phyloP scores from a whole-genome alignment of 202 grass and related monocot genomes.

The Panicum virgatum region DNA sequence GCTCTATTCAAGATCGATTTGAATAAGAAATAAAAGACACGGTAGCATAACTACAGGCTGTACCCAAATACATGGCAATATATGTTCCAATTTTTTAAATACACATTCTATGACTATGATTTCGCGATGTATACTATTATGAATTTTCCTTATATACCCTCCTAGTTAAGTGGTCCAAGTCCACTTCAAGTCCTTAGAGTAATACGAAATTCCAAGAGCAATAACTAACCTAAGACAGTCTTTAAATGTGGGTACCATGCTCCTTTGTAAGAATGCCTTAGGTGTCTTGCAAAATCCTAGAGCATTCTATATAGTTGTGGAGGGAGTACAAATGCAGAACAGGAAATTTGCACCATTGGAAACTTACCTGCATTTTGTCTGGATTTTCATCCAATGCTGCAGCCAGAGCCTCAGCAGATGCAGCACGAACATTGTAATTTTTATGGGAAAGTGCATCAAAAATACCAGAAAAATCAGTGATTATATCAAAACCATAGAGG shows the following conservation, averaged over 20 bases:
- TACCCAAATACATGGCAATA: neutral
- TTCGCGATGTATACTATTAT: neutral
- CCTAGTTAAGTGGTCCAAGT: neutral
- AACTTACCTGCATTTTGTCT: conserved; percentile 82
- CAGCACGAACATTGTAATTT: conserved; percentile 86
- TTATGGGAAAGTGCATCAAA: conserved; percentile 81
- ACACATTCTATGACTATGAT: neutral
- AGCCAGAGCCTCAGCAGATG: conserved; percentile 92
- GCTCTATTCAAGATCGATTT: conserved; percentile 10
- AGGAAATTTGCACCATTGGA: conserved; percentile 5
- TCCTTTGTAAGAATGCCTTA: neutral
- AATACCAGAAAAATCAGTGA: conserved; percentile 84
- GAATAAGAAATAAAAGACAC: conserved; percentile 15
- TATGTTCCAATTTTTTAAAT: neutral
- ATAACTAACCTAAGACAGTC: neutral
- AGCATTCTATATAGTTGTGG: neutral
- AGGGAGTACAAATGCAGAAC: conserved; percentile 9
- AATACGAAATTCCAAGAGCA: neutral
- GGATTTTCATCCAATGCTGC: conserved; percentile 90
- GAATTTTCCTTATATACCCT: neutral
- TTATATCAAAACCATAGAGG: conserved; percentile 79
- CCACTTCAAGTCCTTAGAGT: neutral
- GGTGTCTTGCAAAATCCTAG: neutral
- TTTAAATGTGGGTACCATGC: conserved; percentile 2
- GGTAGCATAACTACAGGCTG: conserved; percentile 2